Percentiles rank a stretch among this genome's conserved stretches.
Conservation (phyloP, 352 stramenopile species). For the Globisporangium camurandrum region DNA sequence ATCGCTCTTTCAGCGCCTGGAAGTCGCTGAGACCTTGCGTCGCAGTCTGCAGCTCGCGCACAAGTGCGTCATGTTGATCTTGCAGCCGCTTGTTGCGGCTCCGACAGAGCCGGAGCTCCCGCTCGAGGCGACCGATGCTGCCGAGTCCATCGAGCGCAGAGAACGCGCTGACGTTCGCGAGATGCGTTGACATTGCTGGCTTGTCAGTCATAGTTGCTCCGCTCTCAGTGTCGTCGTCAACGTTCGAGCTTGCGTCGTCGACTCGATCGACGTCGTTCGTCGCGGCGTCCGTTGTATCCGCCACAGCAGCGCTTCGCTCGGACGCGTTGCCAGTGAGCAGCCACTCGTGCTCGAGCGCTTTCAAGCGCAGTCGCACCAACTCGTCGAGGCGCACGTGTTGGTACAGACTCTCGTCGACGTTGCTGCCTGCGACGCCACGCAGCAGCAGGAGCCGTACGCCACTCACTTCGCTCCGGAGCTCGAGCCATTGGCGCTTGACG, state of each 20-base stretch:
- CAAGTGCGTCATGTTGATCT: slow-evolving; percentile 36
- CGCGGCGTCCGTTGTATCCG: neutral
- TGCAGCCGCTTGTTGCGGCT: slow-evolving; percentile 70
- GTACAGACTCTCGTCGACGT: slow-evolving; percentile 48
- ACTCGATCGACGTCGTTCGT: neutral
- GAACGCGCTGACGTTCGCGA: slow-evolving; percentile 54
- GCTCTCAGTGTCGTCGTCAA: neutral
- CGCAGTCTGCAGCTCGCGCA: slow-evolving; percentile 44
- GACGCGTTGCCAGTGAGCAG: slow-evolving; percentile 27
- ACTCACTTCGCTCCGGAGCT: slow-evolving; percentile 42
- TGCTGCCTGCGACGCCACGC: slow-evolving; percentile 40
- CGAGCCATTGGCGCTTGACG: slow-evolving; percentile 28
- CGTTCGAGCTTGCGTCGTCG: too few relatives aligned
- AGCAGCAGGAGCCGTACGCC: slow-evolving; percentile 44
- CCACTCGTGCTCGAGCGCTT: slow-evolving; percentile 52
- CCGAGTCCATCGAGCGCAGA: slow-evolving; percentile 57
- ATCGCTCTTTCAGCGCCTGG: slow-evolving; percentile 64
- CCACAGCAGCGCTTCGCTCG: neutral
- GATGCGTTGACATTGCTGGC: slow-evolving; percentile 20
- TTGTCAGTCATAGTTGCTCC: neutral
- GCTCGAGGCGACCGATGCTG: slow-evolving; percentile 48
- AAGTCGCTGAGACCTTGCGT: slow-evolving; percentile 42
- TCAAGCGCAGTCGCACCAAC: slow-evolving; percentile 60
- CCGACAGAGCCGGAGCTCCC: slow-evolving; percentile 54
- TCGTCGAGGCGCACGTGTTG: slow-evolving; percentile 65